Evolutionary conservation across 768 basidiomycete species (phyloP), one percentile per base, ranked within the genome.

Genomic region (Boletus edulis): DNA sequence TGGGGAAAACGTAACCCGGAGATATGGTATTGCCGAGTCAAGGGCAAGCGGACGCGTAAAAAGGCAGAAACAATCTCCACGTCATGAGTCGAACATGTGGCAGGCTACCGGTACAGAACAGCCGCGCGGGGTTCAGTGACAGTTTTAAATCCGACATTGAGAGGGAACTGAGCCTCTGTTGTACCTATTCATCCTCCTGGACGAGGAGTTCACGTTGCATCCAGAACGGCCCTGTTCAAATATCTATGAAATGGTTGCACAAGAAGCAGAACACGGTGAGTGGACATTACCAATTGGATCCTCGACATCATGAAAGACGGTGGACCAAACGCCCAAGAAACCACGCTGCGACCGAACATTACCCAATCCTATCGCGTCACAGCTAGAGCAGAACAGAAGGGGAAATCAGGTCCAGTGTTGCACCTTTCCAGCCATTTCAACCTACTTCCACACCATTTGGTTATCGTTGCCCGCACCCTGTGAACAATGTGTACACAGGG

Each of bases 301-400:
- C 32, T 73, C 68, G 4, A 49, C 45, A n/a, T 81, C 77, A 47
- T 81, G 79, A 24, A 73, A 70, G 7, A 75, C 62, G 2, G 80
- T 81, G 7, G 80, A 80, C 79, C 81, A 81, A 10, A 71, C 41
- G 8, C 79, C 87, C 8, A 89, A 63, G 2, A 84, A 75, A 17
- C 87, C 87, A 65, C 72, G 83, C 9, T 70, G 69, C 4, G 87
- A 87, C 15, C 82, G 77, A 17, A 85, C 60, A 1, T 76, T 81
- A 15, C 88, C 86, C 14, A 88, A 55, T 52, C 86, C 83, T 20
- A 89, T 69, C 34, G 78, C 86, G 37, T 82, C 77, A n/a, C 79
- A 83, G 60, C 86, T 87, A 52, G 38, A 29, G 32, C 83, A 49
- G 35, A 24, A 32, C 0, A 15, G 1, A 40, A 37, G n/a, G 5